Evolutionary conservation across 108 stramenopile genomes (phyloP), one percentile per base, ranked within the genome.

Genomic region (Pseudonitzschia multiseries): DNA sequence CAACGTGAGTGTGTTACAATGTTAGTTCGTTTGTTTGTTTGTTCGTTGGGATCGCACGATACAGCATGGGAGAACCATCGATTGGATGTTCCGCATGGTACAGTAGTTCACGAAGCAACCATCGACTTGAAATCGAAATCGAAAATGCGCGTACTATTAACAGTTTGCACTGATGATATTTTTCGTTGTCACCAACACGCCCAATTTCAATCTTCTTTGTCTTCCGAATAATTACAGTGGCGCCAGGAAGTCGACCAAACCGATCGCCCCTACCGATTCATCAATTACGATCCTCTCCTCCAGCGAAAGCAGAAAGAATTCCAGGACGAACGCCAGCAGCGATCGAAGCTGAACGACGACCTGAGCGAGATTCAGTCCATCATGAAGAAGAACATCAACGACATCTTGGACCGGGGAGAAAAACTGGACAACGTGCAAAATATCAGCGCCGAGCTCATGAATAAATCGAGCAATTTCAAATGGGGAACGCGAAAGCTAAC

Each of bases 321-420:
- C 73, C 79, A 86, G 46, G 97, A 99, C 74, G 95, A 96, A 22
- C 87, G 85, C 5, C 75, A 79, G 44, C 74, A 79, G 51, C 77
- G 85, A 61, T 87, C 91, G 31, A 94, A 95, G 78, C 77, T 99
- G 32, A 96, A 97, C 78, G 92, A 96, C 59, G 98, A 99, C 68
- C 79, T 99, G 68, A 89, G 86, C 31, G 97, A 97, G 71, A 98
- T 99, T 80, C 96, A 97, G 71, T 90, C 78, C 63, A 98, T 99
- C 69, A 98, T 98, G 97, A 81, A 85, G 72, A 94, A 92, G 67
- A 99, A 98, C 74, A 96, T 96, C 51, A 83, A 89, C 68, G 93
- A 96, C 65, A 87, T 96, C 20, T 69, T 96, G 71, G 90, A 96
- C 75, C 73, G 95, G 40, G 95, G 95, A 24, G 95, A 96, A 74